These are phyloP conservation scores for Pyrrhoderma noxium DNA, from an alignment of 1,284 basidiomycete species.

Conservation along the genomic window DNA sequence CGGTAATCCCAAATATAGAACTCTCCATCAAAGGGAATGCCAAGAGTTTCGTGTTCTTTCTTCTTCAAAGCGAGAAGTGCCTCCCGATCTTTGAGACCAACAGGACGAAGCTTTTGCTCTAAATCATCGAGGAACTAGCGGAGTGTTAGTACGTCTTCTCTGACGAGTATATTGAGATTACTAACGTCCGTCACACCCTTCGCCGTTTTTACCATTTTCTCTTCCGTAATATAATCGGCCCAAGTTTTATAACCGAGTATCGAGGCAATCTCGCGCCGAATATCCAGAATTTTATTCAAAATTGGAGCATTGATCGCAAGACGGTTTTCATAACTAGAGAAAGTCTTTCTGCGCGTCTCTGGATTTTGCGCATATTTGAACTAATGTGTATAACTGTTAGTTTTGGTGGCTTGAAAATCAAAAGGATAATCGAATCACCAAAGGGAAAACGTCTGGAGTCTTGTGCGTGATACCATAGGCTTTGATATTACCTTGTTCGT, in stretches of 20 bases:
- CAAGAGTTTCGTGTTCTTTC: slow-evolving; percentile 54
- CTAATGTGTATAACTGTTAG: slow-evolving; percentile 30
- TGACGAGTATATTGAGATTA: background rate
- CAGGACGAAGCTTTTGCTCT: slow-evolving; percentile 62
- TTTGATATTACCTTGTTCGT: slow-evolving; percentile 38
- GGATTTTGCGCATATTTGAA: slow-evolving; percentile 73
- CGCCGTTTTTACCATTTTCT: slow-evolving; percentile 77
- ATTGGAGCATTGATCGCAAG: slow-evolving; percentile 63
- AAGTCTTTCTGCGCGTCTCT: slow-evolving; percentile 56
- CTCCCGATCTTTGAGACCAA: slow-evolving; percentile 59
- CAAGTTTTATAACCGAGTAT: slow-evolving; percentile 71
- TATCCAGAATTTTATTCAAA: slow-evolving; percentile 53
- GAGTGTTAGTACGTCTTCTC: slow-evolving; percentile 1
- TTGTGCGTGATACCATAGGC: slow-evolving; percentile 66
- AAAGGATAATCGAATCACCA: slow-evolving; percentile 48
- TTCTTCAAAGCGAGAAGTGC: slow-evolving; percentile 65
- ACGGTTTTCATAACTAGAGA: slow-evolving; percentile 60
- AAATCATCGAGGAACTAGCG: slow-evolving; percentile 66
- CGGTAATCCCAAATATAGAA: slow-evolving; percentile 67
- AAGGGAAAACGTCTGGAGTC: slow-evolving; percentile 70
- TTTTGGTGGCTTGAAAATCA: slow-evolving; percentile 1
- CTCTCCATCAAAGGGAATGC: slow-evolving; percentile 55
- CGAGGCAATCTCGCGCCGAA: slow-evolving; percentile 61
- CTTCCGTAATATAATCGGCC: slow-evolving; percentile 75
- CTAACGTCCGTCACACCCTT: slow-evolving; percentile 46